These are phyloP conservation scores for Solanum habrochaites DNA, from an alignment of 257 asterid species.

Conservation along the genomic window DNA sequence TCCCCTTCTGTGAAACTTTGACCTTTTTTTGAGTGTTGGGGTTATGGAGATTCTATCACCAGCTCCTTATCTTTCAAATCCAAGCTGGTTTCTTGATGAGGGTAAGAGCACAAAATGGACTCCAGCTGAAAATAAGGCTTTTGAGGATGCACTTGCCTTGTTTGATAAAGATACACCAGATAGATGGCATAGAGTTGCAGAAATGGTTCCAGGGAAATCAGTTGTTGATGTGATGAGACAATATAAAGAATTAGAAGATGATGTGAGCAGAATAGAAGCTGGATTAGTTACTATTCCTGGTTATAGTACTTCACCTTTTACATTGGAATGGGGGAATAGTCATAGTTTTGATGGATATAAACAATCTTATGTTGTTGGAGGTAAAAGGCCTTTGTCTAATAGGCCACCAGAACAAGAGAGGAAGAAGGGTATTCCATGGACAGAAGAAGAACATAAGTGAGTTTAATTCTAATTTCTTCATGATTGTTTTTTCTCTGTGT, in stretches of 20 bases:
- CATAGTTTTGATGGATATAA: slow-evolving; percentile 36
- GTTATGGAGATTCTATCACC: slow-evolving; percentile 84
- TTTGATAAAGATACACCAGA: slow-evolving; percentile 79
- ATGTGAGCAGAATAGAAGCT: slow-evolving; percentile 84
- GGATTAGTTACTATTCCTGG: slow-evolving; percentile 78
- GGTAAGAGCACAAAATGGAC: slow-evolving; percentile 62
- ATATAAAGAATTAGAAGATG: slow-evolving; percentile 73
- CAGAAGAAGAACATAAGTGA: slow-evolving; percentile 93
- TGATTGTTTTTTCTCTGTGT: not conserved
- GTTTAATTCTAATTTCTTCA: slow-evolving; percentile 3
- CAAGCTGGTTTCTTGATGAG: slow-evolving; percentile 52
- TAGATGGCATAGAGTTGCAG: slow-evolving; percentile 84
- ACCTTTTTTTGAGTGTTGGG: slow-evolving; percentile 26
- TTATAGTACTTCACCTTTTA: slow-evolving; percentile 49
- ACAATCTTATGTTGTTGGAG: slow-evolving; percentile 29
- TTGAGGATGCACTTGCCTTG: slow-evolving; percentile 83
- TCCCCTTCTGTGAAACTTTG: not conserved
- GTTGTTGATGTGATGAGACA: slow-evolving; percentile 70
- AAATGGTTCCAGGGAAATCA: slow-evolving; percentile 84
- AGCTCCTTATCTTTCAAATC: slow-evolving; percentile 33
- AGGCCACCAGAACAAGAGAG: slow-evolving; percentile 76
- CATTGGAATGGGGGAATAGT: slow-evolving; percentile 67
- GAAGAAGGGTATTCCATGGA: slow-evolving; percentile 96
- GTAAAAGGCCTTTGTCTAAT: slow-evolving; percentile 32
- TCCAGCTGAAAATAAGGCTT: slow-evolving; percentile 71